Base-by-base conservation (phyloP, 2,329 filamentous ascomycete species). In the Cladophialophora psammophila region DNA sequence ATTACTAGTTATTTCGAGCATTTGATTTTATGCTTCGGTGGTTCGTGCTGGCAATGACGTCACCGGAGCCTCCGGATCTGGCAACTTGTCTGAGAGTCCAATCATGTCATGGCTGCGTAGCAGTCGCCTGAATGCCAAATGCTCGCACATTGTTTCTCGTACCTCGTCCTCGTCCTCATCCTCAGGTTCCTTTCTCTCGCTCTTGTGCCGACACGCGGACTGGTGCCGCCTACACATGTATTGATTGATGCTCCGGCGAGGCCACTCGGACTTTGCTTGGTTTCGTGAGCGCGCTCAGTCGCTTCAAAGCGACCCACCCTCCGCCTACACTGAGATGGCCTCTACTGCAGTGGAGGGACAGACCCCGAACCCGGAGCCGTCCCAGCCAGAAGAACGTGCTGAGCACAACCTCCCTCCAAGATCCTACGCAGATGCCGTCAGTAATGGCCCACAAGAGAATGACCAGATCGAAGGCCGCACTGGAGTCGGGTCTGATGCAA, bases 371-470 rank as follows among this genome's bases (percentile, higher is more conserved):
- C 48, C 74, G 6, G 76, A 78, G 67, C 76, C 78, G 34, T 73
- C 77, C 32, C 45, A 72, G 12, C 74, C 76, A 12, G 69, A 74
- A 59, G 76, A 76, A 48, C 76, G 76, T 64, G 69, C 75, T 66
- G 72, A 76, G 62, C 66, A 75, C 34, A 63, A 76, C 50, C 73
- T 79, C 8, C 73, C 76, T 45, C 80, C 70, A 13, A 82, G 80
- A 68, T 79, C 77, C 32, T 81, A 80, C 64, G 78, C 76, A 54
- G 77, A 77, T 69, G 79, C 67, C n/a, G 66, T 73, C 13, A 74
- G 71, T 15, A 40, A 61, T 26, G 18, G 35, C 20, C 12, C 38
- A 3, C 26, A 26, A 26, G 26, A 26, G 48, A 53, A 58, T 18
- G 60, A 13, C n/a, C 76, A 59, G 18, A 48, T n/a, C 7, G 40